Evolutionary conservation across 1,284 basidiomycete genomes (phyloP), one percentile per base, ranked within the genome.

Genomic region (Xanthoconium separans): DNA sequence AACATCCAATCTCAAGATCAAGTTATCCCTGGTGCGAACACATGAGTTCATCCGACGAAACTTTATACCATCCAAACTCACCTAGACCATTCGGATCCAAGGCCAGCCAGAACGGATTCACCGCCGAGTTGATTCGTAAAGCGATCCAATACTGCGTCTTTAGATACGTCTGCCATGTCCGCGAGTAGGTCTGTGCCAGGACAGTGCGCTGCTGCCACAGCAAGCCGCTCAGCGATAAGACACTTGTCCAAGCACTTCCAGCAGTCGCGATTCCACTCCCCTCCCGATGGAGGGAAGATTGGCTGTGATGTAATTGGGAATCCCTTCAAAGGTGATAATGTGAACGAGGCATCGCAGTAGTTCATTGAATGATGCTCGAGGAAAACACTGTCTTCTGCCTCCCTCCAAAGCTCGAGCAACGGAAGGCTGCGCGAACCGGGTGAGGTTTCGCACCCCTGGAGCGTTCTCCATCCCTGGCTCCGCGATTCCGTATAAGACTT

Each of bases 191-290:
- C 70, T 8, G 51, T 44, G n/a, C 55, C 62, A 1, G 71, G 57
- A 24, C 70, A 70, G 20, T 63, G 51, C 9, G 64, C 59, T 29
- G 66, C 67, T 2, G 74, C 80, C 30, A 80, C 60, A 7, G 75
- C 73, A 24, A 85, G 67, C 18, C 85, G 74, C 67, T 87, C 84
- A 51, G 88, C 84, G 8, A 84, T 84, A 59, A 91, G 85, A 65
- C 89, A 93, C 27, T 80, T 80, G 66, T 91, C 87, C 31, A 93
- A 75, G 37, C 77, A 67, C 66, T 85, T 89, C 85, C 86, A 91
- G 54, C 87, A 83, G 29, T 83, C 80, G 65, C 87, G 89, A 8
- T 78, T 77, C 85, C 87, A 91, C 37, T 70, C 74, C 36, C 61
- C 58, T 6, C 50, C 44, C 1, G 60, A 11, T 49, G 54, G 27